Percentiles rank a stretch among this genome's conserved stretches.
Conservation (phyloP, 306 rosid species). For the Ammopiptanthus mongolicus region DNA sequence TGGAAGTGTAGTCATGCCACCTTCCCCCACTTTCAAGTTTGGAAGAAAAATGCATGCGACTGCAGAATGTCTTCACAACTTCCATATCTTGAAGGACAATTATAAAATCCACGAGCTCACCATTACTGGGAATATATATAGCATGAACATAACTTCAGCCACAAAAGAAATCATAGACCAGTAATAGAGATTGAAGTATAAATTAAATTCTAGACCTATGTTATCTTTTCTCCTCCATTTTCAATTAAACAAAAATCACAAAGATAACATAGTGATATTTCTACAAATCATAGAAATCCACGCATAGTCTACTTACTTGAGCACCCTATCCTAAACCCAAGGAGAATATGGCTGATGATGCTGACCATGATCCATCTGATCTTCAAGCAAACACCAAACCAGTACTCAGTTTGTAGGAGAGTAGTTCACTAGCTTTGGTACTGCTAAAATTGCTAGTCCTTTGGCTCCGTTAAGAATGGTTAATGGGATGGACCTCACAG, state of each 20-base stretch:
- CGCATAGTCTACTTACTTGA: constrained; percentile 49
- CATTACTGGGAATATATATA: constrained; percentile 76
- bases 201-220: neutral
- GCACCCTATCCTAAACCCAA: constrained; percentile 99
- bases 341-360: constrained; percentile 90
- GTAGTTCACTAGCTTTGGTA: constrained; percentile 81
- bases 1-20: too few relatives aligned
- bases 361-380: constrained; percentile 97
- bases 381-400: constrained; percentile 93
- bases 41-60: constrained; percentile 95
- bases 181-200: neutral
- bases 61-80: constrained; percentile 93
- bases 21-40: too few relatives aligned
- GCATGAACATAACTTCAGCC: neutral
- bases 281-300: neutral
- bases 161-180: neutral
- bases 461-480: constrained; percentile 75
- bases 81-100: constrained; percentile 72
- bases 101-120: constrained; percentile 91
- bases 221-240: constrained; percentile 1
- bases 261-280: neutral
- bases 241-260: neutral
- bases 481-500: constrained; percentile 83
- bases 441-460: constrained; percentile 90
- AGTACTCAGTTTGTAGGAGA: constrained; percentile 91